Conservation (phyloP, 2,329 filamentous ascomycete species). For the Venturia effusa region DNA sequence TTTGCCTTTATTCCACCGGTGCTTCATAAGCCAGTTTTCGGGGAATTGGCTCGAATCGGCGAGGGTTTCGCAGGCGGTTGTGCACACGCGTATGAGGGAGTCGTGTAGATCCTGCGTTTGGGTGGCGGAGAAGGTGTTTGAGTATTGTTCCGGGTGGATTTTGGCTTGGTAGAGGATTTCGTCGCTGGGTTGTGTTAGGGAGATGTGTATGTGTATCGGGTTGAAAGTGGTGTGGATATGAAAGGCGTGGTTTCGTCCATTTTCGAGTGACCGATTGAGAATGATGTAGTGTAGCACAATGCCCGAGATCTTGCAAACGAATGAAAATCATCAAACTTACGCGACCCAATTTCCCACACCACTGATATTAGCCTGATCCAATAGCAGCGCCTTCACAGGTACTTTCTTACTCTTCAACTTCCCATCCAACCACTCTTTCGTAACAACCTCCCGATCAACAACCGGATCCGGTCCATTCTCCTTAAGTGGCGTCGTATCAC, state of each 20-base stretch:
- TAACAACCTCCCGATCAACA: slow-evolving; percentile 66
- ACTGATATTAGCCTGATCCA: slow-evolving; percentile 81
- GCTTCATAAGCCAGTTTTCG: slow-evolving; percentile 70
- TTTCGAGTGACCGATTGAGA: too few relatives aligned
- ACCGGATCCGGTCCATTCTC: slow-evolving; percentile 94
- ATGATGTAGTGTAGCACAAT: too few relatives aligned
- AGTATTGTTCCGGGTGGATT: slow-evolving; percentile 88
- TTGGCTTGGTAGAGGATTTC: slow-evolving; percentile 84
- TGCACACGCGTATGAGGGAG: slow-evolving; percentile 67
- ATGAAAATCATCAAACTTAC: slow-evolving; percentile 25
- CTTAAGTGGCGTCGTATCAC: slow-evolving; percentile 65
- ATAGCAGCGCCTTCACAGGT: slow-evolving; percentile 76
- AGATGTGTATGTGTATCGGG: too few relatives aligned
- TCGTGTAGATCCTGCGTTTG: slow-evolving; percentile 64
- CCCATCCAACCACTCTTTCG: slow-evolving; percentile 59
- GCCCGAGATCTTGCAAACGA: not conserved
- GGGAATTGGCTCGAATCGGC: slow-evolving; percentile 80
- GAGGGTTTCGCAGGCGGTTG: slow-evolving; percentile 64
- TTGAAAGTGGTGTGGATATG: too few relatives aligned
- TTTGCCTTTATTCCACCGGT: slow-evolving; percentile 84
- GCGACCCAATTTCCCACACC: slow-evolving; percentile 97
- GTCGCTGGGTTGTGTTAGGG: slow-evolving; percentile 38
- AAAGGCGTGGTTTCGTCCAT: too few relatives aligned
- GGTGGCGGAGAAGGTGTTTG: slow-evolving; percentile 62
- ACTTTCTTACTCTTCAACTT: slow-evolving; percentile 69